These are phyloP conservation scores for Beauveria sp. DNA, from an alignment of 2,329 filamentous ascomycete species.

Conservation along the genomic window DNA sequence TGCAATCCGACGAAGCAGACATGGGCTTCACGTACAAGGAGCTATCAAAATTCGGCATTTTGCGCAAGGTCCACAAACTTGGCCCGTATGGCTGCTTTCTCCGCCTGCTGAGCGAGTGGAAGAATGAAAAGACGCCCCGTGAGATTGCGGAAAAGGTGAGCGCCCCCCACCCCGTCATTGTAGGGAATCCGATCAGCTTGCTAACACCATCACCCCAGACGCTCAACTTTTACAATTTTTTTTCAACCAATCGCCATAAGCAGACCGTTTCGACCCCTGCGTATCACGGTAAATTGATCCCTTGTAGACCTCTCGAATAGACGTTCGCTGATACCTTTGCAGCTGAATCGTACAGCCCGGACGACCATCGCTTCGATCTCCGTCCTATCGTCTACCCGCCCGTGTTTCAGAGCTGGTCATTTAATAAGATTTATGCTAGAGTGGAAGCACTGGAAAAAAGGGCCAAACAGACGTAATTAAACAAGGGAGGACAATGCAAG, in stretches of 20 bases:
- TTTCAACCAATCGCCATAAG: no score
- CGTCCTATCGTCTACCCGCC: conserved; percentile 34
- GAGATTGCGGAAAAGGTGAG: conserved; percentile 36
- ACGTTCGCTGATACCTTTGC: neutral
- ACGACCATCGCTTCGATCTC: conserved; percentile 33
- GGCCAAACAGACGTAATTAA: neutral
- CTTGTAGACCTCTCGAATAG: neutral
- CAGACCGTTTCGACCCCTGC: conserved; percentile 51
- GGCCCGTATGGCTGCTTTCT: conserved; percentile 34
- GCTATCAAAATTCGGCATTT: conserved; percentile 29
- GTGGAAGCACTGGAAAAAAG: conserved; percentile 26
- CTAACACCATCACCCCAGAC: neutral
- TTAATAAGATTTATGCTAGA: conserved; percentile 32
- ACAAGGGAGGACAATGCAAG: neutral
- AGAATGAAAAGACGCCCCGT: conserved; percentile 21
- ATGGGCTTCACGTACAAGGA: conserved; percentile 38
- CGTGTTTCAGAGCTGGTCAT: conserved; percentile 31
- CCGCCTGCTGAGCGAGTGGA: conserved; percentile 32
- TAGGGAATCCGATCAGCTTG: no score
- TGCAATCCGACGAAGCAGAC: conserved; percentile 33
- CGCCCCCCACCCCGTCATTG: no score
- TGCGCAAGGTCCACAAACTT: conserved; percentile 34
- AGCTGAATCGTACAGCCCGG: conserved; percentile 23
- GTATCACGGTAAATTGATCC: conserved; percentile 32
- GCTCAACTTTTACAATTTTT: neutral